phyloP scores from a whole-genome alignment of 441 rosid species.

The Aleurites moluccanus region DNA sequence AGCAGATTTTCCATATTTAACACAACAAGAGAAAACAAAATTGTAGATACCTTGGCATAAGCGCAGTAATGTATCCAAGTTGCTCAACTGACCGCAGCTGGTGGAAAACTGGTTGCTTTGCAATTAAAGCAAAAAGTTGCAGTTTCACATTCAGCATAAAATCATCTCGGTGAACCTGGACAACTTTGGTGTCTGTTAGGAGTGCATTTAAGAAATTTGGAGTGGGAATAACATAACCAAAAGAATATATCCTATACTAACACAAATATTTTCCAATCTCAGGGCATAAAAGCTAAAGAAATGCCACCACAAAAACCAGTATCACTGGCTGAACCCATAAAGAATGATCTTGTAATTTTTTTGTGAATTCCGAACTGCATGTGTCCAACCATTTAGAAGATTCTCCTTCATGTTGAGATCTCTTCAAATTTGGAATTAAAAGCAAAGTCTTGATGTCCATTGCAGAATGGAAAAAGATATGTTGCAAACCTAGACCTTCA shows the following conservation, averaged over 20 bases:
- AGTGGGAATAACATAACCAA: too few species aligned
- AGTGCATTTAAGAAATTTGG: neutral
- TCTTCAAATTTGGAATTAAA: neutral
- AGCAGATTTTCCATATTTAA: conserved; percentile 9
- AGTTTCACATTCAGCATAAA: conserved; percentile 68
- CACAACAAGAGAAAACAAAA: neutral
- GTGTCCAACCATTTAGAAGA: too few species aligned
- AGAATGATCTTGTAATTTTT: too few species aligned
- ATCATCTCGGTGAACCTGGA: conserved; percentile 69
- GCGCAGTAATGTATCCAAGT: conserved; percentile 78
- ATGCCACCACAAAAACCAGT: too few species aligned
- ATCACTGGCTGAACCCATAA: too few species aligned
- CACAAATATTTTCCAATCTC: too few species aligned
- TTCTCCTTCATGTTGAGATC: too few species aligned
- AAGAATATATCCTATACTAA: too few species aligned
- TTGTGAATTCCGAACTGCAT: too few species aligned
- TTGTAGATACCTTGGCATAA: conserved; percentile 55
- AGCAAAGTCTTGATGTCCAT: neutral
- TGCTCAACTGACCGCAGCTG: conserved; percentile 96
- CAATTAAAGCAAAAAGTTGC: conserved; percentile 68
- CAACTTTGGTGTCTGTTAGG: conserved; percentile 21
- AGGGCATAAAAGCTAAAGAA: too few species aligned
- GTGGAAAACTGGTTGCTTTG: conserved; percentile 87
- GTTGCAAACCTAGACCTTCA: neutral
- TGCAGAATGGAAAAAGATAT: neutral